These are phyloP conservation scores for Boechera divaricarpa DNA, from an alignment of 345 rosid species.

Conservation along the genomic window DNA sequence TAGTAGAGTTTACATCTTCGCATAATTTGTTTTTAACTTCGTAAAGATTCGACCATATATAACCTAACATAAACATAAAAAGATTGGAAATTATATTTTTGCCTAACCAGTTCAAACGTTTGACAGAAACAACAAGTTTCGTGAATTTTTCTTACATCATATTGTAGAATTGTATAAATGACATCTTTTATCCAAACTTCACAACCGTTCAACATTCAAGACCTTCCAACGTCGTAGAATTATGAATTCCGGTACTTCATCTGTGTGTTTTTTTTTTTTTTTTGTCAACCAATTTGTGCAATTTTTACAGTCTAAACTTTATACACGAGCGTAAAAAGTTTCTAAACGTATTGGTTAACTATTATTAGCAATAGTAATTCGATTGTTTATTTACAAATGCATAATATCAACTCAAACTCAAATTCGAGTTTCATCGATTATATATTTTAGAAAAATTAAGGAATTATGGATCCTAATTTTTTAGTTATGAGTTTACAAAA, in stretches of 20 bases:
- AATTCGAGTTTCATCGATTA: neutral
- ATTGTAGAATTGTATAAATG: slow-evolving; percentile 1
- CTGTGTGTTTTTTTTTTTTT: neutral
- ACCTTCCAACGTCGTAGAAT: slow-evolving; percentile 2
- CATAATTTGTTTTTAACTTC: neutral
- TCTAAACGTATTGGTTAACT: neutral
- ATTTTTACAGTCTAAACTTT: neutral
- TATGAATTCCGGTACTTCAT: neutral
- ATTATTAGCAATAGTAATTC: neutral
- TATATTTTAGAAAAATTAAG: neutral
- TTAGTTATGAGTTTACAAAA: neutral
- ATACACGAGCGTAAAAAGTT: neutral
- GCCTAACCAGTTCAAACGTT: slow-evolving; percentile 7
- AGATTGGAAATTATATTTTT: neutral
- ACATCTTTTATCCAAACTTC: slow-evolving; percentile 1
- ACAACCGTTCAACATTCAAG: neutral
- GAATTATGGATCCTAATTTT: neutral
- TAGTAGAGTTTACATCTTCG: neutral
- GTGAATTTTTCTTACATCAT: neutral
- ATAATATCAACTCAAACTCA: neutral
- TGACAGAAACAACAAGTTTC: slow-evolving; percentile 12
- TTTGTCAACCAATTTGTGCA: too few relatives aligned
- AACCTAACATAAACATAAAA: neutral
- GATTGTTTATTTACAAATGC: neutral
- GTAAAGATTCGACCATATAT: neutral